These are phyloP conservation scores for Talaromyces adpressus DNA, from an alignment of 495 filamentous ascomycete genomes.

Conservation along the genomic window DNA sequence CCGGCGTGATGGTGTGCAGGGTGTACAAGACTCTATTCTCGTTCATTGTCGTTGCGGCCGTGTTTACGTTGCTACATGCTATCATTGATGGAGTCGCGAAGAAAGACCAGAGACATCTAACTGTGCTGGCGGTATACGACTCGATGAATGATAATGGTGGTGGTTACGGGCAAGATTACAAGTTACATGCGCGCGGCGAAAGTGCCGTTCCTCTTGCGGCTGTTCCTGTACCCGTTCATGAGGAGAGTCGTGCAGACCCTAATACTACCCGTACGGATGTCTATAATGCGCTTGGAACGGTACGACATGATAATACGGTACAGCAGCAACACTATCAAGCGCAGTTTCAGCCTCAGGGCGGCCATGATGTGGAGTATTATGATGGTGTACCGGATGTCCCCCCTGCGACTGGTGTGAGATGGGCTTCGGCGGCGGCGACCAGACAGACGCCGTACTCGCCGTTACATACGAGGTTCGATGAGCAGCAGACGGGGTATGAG, in stretches of 20 bases:
- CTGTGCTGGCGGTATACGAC: constrained; percentile 10
- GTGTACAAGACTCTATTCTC: constrained; percentile 60
- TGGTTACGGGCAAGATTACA: constrained; percentile 30
- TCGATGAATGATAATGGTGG: constrained; percentile 37
- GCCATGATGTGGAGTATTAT: constrained; percentile 3
- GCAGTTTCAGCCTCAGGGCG: background rate
- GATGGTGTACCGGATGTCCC: constrained; percentile 7
- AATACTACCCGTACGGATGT: background rate
- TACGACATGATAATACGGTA: background rate
- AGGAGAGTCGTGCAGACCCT: background rate
- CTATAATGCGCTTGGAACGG: constrained; percentile 8
- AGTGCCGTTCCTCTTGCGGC: constrained; percentile 11
- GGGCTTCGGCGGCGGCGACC: background rate
- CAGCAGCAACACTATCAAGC: background rate
- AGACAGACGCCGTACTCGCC: constrained; percentile 4
- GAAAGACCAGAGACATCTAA: constrained; percentile 17
- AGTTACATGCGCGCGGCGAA: constrained; percentile 23
- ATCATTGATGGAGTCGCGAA: constrained; percentile 43
- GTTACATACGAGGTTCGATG: constrained; percentile 6
- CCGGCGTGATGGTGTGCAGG: constrained; percentile 53
- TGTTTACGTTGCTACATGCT: constrained; percentile 40
- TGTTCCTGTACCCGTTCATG: background rate
- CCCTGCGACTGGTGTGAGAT: constrained; percentile 2
- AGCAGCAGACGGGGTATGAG: background rate
- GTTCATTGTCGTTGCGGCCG: constrained; percentile 48